phyloP scores from a whole-genome alignment of 2,329 filamentous ascomycete genomes.

The Dactylellina cionopaga region DNA sequence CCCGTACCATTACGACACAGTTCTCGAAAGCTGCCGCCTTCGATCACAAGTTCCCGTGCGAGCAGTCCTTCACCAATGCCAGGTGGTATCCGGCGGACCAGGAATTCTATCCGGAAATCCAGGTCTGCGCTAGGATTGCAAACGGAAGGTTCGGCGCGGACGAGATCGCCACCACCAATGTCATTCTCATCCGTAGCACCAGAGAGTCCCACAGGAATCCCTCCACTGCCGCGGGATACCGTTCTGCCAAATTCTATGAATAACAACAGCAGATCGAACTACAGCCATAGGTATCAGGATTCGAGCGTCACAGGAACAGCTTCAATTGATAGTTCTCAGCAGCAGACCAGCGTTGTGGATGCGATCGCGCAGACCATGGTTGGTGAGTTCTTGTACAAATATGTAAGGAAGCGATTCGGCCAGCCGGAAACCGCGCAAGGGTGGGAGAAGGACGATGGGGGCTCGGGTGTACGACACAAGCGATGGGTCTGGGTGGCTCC shows the following conservation, averaged over 20 bases:
- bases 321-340: constrained; percentile 69
- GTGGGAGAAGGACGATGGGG: constrained; percentile 74
- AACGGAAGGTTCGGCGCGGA: constrained; percentile 66
- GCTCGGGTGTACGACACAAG: constrained; percentile 80
- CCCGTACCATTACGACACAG: constrained; percentile 90
- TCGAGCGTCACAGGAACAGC: constrained; percentile 60
- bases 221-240: constrained; percentile 60
- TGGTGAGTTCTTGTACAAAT: constrained; percentile 96
- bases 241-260: constrained; percentile 64
- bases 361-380: constrained; percentile 99
- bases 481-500: constrained; percentile 98
- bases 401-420: constrained; percentile 85
- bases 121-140: constrained; percentile 79
- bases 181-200: constrained; percentile 74
- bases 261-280: constrained; percentile 58
- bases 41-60: constrained; percentile 73
- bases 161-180: constrained; percentile 72
- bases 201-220: constrained; percentile 76
- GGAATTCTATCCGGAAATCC: constrained; percentile 75
- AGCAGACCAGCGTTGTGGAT: constrained; percentile 85
- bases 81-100: constrained; percentile 46
- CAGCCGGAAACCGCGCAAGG: constrained; percentile 70
- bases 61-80: constrained; percentile 65
- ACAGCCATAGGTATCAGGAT: constrained; percentile 48
- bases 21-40: constrained; percentile 76